Base-by-base conservation (phyloP, 2,329 filamentous ascomycete species). In the Trichoderma atrobrunneum region DNA sequence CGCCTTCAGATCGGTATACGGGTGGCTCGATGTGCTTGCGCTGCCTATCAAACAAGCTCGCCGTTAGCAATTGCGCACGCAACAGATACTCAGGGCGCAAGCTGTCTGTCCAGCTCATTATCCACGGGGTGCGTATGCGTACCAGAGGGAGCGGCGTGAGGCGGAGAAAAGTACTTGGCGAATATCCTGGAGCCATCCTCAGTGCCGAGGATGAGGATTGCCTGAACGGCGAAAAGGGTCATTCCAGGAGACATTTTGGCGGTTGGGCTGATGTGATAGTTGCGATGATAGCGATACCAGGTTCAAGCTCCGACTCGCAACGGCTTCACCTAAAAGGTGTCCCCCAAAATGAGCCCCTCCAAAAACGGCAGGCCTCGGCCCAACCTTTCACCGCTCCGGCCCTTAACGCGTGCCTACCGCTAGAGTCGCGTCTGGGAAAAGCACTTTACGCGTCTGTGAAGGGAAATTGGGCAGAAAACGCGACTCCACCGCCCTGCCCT, bases 131-230 rank as follows among this genome's bases (percentile, higher is more conserved):
- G 6, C 36, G 36, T 18, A 18, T 57, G 28, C 74, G 75, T 80
- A 82, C 80, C 79, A 71, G 80, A 76, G 7, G 69, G 72, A 57
- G 82, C 81, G 78, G 81, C 81, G 79, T 85, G 92, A 82, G 82
- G 92, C 85, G 82, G 85, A 82, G 82, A 84, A 87, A 95, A 97
- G 89, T 97, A 97, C 87, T 98, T 98, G 79, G 94, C 90, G 82
- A 97, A 94, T 84, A 98, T 93, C 82, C 95, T 90, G 73, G 92
- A 92, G 80, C 93, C 93, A 82, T 98, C 95, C 84, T 97, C 94
- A 74, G 91, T 91, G 79, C 92, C 90, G 80, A 95, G 90, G 77
- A 95, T 90, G 76, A 94, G 87, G 81, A 95, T 87, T 79, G 92
- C 92, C 82, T 93, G 92, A 79, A 94, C 87, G 78, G 91, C 90